Evolutionary conservation across 1,284 basidiomycete species (phyloP).

Genomic region (Austroboletus rostrupii): DNA sequence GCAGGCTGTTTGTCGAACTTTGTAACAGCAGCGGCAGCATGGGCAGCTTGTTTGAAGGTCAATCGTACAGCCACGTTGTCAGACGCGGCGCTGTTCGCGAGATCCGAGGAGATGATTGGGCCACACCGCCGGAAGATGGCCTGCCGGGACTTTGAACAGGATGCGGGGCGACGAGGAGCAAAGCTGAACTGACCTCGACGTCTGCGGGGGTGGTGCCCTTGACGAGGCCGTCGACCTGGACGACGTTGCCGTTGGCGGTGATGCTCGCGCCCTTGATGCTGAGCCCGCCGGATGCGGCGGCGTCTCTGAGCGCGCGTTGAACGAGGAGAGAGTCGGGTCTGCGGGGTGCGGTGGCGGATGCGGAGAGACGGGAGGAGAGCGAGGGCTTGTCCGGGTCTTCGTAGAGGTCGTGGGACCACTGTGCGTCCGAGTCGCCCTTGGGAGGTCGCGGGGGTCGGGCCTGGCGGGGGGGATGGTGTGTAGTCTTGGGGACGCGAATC

Average conservation of each 20-base stretch:
- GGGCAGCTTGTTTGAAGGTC: constrained; percentile 62
- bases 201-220: constrained; percentile 79
- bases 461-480: too few species aligned
- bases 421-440: constrained; percentile 62
- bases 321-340: constrained; percentile 42
- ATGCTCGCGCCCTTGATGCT: constrained; percentile 72
- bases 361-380: constrained; percentile 56
- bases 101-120: constrained; percentile 54
- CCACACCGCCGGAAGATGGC: constrained; percentile 84
- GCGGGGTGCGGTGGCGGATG: constrained; percentile 32
- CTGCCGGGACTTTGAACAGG: constrained; percentile 29
- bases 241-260: constrained; percentile 56
- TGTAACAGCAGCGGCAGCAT: constrained; percentile 65
- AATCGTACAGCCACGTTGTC: constrained; percentile 64
- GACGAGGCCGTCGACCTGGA: constrained; percentile 74
- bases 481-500: too few species aligned
- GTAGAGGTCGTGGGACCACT: constrained; percentile 73
- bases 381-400: constrained; percentile 54
- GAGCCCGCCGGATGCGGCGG: constrained; percentile 41
- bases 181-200: constrained; percentile 61
- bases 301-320: constrained; percentile 54
- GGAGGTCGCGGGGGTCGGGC: constrained; percentile 37
- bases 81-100: constrained; percentile 35
- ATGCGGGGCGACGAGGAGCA: background rate
- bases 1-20: constrained; percentile 80